Percentiles rank a stretch among this genome's conserved stretches.
Evolutionary conservation across 257 asterid species (phyloP).

Genomic region (Solanum pimpinellifolium): DNA sequence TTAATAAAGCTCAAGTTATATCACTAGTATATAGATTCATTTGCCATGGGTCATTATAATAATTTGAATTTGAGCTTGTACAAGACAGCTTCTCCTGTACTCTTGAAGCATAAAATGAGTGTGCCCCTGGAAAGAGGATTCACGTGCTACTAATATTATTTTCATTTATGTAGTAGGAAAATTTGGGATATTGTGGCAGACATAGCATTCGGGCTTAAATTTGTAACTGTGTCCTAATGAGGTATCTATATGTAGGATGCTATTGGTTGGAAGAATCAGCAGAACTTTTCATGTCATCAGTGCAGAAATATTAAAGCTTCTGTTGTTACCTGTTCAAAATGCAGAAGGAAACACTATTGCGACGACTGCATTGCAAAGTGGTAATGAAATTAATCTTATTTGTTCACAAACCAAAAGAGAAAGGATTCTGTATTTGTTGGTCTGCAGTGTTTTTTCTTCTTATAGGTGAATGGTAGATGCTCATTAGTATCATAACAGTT

Average conservation of each 20-base stretch:
- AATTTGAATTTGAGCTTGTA: neutral
- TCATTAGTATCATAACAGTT: neutral
- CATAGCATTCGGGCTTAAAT: neutral
- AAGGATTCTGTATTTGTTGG: neutral
- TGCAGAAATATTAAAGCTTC: conserved; percentile 27
- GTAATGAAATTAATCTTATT: conserved; percentile 15
- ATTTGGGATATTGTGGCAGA: neutral
- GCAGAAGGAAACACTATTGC: conserved; percentile 62
- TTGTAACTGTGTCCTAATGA: neutral
- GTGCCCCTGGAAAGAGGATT: neutral
- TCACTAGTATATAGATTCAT: neutral
- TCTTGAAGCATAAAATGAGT: neutral
- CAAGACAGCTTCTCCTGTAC: neutral
- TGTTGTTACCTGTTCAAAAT: conserved; percentile 41
- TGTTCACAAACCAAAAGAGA: neutral
- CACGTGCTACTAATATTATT: neutral
- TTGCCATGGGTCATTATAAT: neutral
- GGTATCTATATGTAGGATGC: conserved; percentile 29
- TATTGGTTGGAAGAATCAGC: conserved; percentile 14
- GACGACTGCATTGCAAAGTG: conserved; percentile 52
- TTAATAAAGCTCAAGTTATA: neutral
- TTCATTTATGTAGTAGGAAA: neutral
- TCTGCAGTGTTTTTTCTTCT: neutral
- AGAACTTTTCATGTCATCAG: conserved; percentile 46
- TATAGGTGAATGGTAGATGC: neutral